phyloP scores from a whole-genome alignment of 164 flowering plant genomes.

The Vitis riparia region DNA sequence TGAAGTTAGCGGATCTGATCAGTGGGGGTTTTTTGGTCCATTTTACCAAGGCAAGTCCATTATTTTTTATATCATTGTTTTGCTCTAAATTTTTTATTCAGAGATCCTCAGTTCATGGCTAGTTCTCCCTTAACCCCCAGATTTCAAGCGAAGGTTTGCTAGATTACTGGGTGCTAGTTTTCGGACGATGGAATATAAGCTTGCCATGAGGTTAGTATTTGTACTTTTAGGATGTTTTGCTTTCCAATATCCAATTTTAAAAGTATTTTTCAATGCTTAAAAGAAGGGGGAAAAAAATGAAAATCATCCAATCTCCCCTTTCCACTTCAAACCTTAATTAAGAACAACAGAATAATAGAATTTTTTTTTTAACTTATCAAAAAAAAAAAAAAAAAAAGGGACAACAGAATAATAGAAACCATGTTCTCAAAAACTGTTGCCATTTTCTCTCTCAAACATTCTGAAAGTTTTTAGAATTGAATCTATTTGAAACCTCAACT shows the following conservation, averaged over 20 bases:
- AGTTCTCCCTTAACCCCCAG: slow-evolving; percentile 34
- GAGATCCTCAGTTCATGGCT: slow-evolving; percentile 1
- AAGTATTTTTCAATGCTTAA: background rate
- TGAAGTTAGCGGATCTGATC: slow-evolving; percentile 53
- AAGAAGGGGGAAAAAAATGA: no score
- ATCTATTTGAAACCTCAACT: no score
- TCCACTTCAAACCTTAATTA: no score
- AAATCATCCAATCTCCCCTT: no score
- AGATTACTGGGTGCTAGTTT: slow-evolving; percentile 46
- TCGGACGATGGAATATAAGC: slow-evolving; percentile 69
- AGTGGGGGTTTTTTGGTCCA: slow-evolving; percentile 72
- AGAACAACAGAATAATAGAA: no score
- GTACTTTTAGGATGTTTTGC: background rate
- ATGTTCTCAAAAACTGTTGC: no score
- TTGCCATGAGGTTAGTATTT: slow-evolving; percentile 80
- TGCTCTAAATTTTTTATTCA: background rate
- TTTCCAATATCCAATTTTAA: background rate
- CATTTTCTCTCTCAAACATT: no score
- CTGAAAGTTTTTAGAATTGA: no score
- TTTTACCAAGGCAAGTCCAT: slow-evolving; percentile 66
- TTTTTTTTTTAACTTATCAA: no score
- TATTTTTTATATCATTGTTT: background rate
- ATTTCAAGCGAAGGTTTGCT: slow-evolving; percentile 64
- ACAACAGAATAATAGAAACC: no score
- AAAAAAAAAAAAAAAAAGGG: no score